These are phyloP conservation scores for Xerocomellus chrysenteron DNA, from an alignment of 768 basidiomycete species.

Conservation along the genomic window DNA sequence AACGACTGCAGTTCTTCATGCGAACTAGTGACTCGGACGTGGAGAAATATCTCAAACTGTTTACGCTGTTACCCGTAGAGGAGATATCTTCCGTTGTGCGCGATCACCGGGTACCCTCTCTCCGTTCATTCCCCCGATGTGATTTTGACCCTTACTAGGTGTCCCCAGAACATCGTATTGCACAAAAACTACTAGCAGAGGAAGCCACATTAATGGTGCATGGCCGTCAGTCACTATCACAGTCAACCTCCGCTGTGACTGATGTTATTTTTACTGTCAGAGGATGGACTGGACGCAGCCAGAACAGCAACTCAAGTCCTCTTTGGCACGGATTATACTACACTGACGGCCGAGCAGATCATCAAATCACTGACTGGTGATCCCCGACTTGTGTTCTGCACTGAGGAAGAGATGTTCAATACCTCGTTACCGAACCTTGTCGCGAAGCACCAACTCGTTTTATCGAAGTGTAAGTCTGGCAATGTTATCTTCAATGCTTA, in stretches of 20 bases:
- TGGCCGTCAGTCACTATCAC: constrained; percentile 40
- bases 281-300: constrained; percentile 40
- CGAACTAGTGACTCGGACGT: constrained; percentile 80
- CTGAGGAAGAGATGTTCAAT: constrained; percentile 49
- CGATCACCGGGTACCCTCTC: constrained; percentile 52
- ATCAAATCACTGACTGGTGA: constrained; percentile 62
- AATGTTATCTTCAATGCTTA: neutral
- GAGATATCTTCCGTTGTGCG: constrained; percentile 57
- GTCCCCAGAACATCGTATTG: constrained; percentile 41
- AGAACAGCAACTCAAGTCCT: constrained; percentile 45
- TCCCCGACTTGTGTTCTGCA: constrained; percentile 56
- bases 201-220: constrained; percentile 64
- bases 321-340: constrained; percentile 38
- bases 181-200: constrained; percentile 52
- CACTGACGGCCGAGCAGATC: constrained; percentile 56
- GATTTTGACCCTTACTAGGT: constrained; percentile 13
- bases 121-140: neutral
- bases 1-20: constrained; percentile 74
- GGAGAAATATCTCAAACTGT: constrained; percentile 72
- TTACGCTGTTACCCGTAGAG: constrained; percentile 69
- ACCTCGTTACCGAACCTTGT: constrained; percentile 62
- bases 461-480: constrained; percentile 59
- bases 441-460: constrained; percentile 52
- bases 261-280: constrained; percentile 26
- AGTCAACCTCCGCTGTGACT: neutral